Evolutionary conservation across 2,329 filamentous ascomycete genomes (phyloP).

Genomic region (Cladosporium sp.): DNA sequence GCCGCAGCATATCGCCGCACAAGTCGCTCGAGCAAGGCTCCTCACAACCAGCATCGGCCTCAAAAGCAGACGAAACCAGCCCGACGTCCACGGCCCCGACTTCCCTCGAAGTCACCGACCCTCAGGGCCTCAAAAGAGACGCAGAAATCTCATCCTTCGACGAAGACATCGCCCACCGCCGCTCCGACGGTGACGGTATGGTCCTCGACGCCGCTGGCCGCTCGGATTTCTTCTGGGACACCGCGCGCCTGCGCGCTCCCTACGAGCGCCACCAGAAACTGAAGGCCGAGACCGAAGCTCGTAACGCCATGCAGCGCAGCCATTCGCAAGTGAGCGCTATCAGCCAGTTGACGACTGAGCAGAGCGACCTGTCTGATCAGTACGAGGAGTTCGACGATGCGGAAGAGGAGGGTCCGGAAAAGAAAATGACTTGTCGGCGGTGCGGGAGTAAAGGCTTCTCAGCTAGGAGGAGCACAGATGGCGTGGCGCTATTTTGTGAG

Average conservation of each 20-base stretch:
- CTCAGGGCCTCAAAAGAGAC: not conserved
- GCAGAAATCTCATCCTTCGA: not conserved
- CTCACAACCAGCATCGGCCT: not conserved
- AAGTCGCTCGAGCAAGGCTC: slow-evolving; percentile 38
- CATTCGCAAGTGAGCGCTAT: slow-evolving; percentile 46
- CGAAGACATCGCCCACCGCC: slow-evolving; percentile 9
- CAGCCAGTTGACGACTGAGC: slow-evolving; percentile 61
- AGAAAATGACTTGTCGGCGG: slow-evolving; percentile 46
- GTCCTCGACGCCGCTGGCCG: slow-evolving; percentile 12
- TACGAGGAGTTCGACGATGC: slow-evolving; percentile 50
- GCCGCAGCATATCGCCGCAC: slow-evolving; percentile 51
- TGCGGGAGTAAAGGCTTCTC: slow-evolving; percentile 65
- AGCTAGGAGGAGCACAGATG: slow-evolving; percentile 55
- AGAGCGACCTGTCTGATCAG: slow-evolving; percentile 42
- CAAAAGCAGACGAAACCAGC: slow-evolving; percentile 21
- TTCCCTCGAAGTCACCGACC: slow-evolving; percentile 12
- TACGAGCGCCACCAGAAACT: slow-evolving; percentile 9
- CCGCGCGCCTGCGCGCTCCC: slow-evolving; percentile 18
- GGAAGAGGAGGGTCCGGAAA: slow-evolving; percentile 36
- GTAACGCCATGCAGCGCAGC: not conserved
- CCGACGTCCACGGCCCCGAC: slow-evolving; percentile 23
- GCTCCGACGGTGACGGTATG: slow-evolving; percentile 12
- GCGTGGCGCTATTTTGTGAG: slow-evolving; percentile 62
- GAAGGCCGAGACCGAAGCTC: slow-evolving; percentile 6
- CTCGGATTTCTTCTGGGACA: slow-evolving; percentile 54